Conservation (phyloP, 163 green algal genomes). For the Chloromonas sp. region DNA sequence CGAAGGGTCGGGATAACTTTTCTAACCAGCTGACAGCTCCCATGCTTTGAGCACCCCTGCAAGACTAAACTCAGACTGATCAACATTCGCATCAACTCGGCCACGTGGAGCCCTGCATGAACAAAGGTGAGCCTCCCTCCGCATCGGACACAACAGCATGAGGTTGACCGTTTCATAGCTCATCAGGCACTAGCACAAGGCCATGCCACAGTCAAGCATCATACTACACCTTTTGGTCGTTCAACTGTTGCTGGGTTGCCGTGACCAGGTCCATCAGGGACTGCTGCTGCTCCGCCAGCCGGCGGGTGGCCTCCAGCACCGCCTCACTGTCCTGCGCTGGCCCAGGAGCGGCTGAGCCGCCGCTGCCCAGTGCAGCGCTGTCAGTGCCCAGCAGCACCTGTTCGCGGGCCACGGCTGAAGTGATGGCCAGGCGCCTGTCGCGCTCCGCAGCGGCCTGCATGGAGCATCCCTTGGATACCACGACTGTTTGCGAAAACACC, state of each 20-base stretch:
- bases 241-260: neutral
- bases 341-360: neutral
- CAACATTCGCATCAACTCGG: no score
- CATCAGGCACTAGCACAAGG: no score
- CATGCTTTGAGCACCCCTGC: no score
- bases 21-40: no score
- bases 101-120: no score
- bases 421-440: slow-evolving; percentile 20
- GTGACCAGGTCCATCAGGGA: neutral
- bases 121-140: no score
- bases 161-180: no score
- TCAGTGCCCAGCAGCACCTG: slow-evolving; percentile 9
- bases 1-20: no score
- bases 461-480: neutral
- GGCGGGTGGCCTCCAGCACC: neutral
- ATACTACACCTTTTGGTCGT: neutral
- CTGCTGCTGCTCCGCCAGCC: neutral
- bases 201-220: no score
- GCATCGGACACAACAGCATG: no score
- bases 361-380: neutral
- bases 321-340: neutral
- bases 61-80: no score
- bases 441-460: slow-evolving; percentile 19
- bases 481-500: no score
- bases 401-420: slow-evolving; percentile 14